Evolutionary conservation across 2,329 filamentous ascomycete species (phyloP).

Genomic region (Fusarium kyushuense): DNA sequence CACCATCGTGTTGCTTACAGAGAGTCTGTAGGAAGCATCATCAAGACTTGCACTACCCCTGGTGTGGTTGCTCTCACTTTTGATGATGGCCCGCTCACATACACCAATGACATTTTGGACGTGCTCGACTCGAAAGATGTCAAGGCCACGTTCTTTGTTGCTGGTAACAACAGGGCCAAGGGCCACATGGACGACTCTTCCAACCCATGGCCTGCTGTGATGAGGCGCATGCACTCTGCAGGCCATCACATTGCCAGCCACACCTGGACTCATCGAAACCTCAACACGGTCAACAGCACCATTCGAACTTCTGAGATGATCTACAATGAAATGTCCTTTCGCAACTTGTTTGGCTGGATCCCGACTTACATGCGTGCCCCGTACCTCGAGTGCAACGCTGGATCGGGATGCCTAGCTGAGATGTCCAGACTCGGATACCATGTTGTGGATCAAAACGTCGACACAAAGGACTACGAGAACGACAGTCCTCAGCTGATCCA

Average conservation of each 20-base stretch:
- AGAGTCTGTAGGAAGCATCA: constrained; percentile 46
- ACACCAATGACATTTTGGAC: constrained; percentile 58
- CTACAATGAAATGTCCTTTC: constrained; percentile 60
- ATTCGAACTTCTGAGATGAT: constrained; percentile 56
- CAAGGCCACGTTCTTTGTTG: constrained; percentile 59
- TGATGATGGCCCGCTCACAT: constrained; percentile 61
- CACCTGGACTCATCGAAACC: constrained; percentile 61
- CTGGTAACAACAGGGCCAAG: constrained; percentile 58
- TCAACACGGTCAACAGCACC: constrained; percentile 53
- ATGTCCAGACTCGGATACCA: constrained; percentile 64
- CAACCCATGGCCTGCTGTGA: constrained; percentile 52
- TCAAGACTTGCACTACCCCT: constrained; percentile 53
- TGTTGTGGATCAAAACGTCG: constrained; percentile 67
- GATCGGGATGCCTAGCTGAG: constrained; percentile 55
- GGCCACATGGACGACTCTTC: constrained; percentile 55
- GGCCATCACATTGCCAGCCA: constrained; percentile 63
- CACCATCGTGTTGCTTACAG: constrained; percentile 36
- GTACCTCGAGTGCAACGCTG: constrained; percentile 57
- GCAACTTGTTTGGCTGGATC: constrained; percentile 57
- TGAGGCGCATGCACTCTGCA: constrained; percentile 56
- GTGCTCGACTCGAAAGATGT: constrained; percentile 49
- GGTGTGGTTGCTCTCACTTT: constrained; percentile 60
- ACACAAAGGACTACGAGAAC: constrained; percentile 71
- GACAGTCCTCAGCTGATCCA: constrained; percentile 62
- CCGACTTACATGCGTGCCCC: constrained; percentile 61